Conservation (phyloP, 768 basidiomycete species). For the Leccinum boreale region DNA sequence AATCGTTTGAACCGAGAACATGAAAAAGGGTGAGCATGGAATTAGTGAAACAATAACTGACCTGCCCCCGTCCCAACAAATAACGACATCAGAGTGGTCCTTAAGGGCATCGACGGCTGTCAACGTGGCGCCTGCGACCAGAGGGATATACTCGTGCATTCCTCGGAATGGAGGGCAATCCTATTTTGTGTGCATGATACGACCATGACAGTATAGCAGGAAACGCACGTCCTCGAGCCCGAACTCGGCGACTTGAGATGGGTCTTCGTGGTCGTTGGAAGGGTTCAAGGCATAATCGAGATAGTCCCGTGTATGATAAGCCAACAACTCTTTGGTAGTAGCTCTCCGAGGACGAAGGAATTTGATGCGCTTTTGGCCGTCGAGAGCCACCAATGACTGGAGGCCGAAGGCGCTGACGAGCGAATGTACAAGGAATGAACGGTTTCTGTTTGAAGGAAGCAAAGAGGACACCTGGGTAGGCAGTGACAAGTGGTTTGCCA, state of each 20-base stretch:
- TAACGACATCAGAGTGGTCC: constrained; percentile 51
- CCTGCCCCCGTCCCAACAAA: constrained; percentile 94
- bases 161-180: constrained; percentile 80
- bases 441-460: constrained; percentile 66
- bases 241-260: constrained; percentile 36
- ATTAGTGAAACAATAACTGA: constrained; percentile 21
- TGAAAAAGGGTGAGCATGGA: background rate
- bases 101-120: constrained; percentile 65
- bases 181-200: constrained; percentile 34
- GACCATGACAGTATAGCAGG: background rate
- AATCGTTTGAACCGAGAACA: background rate
- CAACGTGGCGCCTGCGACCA: constrained; percentile 75
- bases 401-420: constrained; percentile 53
- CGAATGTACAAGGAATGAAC: constrained; percentile 65
- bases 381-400: constrained; percentile 31
- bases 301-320: constrained; percentile 72
- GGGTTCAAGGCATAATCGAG: constrained; percentile 54
- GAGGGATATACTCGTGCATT: constrained; percentile 63
- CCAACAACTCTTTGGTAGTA: constrained; percentile 50
- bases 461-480: constrained; percentile 44
- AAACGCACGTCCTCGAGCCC: constrained; percentile 57
- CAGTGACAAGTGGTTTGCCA: background rate
- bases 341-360: constrained; percentile 56
- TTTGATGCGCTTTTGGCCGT: constrained; percentile 30
- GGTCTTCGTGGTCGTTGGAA: constrained; percentile 23